These are phyloP conservation scores for Ophiostoma angusticollis DNA, from an alignment of 2,329 filamentous ascomycete species.

Conservation along the genomic window DNA sequence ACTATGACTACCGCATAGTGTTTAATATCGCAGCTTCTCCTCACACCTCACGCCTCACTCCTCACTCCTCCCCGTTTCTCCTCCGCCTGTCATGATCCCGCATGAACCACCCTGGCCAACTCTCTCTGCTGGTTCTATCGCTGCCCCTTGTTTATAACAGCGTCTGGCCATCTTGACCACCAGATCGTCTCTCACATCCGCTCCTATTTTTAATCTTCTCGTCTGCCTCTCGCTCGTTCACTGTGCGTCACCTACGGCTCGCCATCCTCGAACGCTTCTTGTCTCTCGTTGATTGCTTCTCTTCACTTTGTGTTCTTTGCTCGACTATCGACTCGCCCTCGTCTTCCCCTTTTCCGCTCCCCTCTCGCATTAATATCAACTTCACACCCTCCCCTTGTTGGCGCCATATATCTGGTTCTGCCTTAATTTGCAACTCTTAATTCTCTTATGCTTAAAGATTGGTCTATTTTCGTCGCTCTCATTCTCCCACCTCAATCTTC, in stretches of 20 bases:
- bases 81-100: conserved; percentile 1
- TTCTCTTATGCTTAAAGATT: conserved; percentile 10
- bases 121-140: too few relatives aligned
- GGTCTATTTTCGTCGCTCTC: background rate
- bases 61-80: background rate
- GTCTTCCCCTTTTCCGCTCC: background rate
- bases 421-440: conserved; percentile 9
- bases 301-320: conserved; percentile 1
- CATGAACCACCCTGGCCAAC: background rate
- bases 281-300: background rate
- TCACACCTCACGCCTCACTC: background rate
- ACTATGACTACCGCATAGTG: too few relatives aligned
- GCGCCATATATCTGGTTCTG: conserved; percentile 1
- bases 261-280: too few relatives aligned
- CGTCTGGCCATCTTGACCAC: background rate
- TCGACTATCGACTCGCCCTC: background rate
- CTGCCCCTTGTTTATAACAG: too few relatives aligned
- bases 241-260: too few relatives aligned
- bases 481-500: too few relatives aligned
- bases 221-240: conserved; percentile 1
- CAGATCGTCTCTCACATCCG: conserved; percentile 1
- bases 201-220: background rate
- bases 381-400: conserved; percentile 5
- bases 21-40: conserved; percentile 1
- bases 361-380: conserved; percentile 1